Evolutionary conservation across 805 yeast species (phyloP).

Genomic region (Candida verbasci): DNA sequence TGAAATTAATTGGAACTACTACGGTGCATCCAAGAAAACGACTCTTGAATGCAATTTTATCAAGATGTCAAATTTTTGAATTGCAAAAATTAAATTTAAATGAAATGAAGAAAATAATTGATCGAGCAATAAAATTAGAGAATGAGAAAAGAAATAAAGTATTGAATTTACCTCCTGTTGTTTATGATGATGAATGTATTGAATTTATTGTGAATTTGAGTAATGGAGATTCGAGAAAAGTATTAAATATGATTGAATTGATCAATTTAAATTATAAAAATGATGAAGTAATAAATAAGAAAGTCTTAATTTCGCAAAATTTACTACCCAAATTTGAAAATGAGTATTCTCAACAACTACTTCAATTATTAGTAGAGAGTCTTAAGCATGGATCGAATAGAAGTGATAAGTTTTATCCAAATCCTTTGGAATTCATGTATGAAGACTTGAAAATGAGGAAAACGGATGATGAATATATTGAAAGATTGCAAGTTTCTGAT

Average conservation of each 20-base stretch:
- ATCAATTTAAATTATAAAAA: conserved; percentile 15
- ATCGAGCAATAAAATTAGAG: conserved; percentile 48
- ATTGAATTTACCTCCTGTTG: conserved; percentile 9
- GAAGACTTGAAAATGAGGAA: conserved; percentile 13
- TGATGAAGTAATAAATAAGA: not conserved
- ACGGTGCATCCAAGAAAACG: conserved; percentile 88
- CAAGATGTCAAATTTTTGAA: conserved; percentile 79
- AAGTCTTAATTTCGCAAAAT: not conserved
- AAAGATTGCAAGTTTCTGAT: conserved; percentile 28
- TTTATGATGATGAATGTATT: conserved; percentile 12
- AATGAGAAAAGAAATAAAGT: conserved; percentile 13
- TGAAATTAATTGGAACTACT: conserved; percentile 90
- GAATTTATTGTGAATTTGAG: conserved; percentile 14
- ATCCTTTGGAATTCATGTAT: conserved; percentile 9
- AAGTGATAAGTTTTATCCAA: conserved; percentile 1
- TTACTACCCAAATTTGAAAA: not conserved
- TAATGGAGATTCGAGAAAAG: conserved; percentile 31
- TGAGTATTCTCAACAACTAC: too few relatives aligned
- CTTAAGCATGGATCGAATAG: not conserved
- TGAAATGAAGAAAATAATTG: conserved; percentile 52
- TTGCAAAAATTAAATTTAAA: conserved; percentile 46
- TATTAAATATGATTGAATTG: conserved; percentile 30
- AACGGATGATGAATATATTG: conserved; percentile 11
- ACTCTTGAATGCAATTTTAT: conserved; percentile 73
- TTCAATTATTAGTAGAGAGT: not conserved